These are phyloP conservation scores for Neurospora cerealis DNA, from an alignment of 495 filamentous ascomycete genomes.

Conservation along the genomic window DNA sequence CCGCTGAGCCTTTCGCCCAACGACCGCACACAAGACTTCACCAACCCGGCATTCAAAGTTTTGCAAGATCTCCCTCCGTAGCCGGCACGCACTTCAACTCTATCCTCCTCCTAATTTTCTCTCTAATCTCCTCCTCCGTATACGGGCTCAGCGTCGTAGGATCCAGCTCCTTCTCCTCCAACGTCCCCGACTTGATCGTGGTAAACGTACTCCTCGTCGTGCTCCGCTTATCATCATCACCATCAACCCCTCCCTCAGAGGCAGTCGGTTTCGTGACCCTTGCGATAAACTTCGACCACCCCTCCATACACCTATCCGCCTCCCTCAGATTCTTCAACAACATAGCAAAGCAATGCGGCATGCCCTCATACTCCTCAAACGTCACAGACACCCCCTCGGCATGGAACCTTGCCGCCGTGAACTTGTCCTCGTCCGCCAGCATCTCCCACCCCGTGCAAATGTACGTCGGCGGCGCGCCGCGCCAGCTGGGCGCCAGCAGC, in stretches of 20 bases:
- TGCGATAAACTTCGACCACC: conserved; percentile 49
- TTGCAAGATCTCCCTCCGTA: neutral
- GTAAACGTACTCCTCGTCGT: conserved; percentile 31
- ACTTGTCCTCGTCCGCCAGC: conserved; percentile 60
- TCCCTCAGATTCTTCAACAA: conserved; percentile 45
- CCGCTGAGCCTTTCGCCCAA: neutral
- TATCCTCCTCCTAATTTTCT: conserved; percentile 35
- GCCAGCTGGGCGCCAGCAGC: conserved; percentile 57
- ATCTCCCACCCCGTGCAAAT: conserved; percentile 71
- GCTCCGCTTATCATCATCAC: neutral
- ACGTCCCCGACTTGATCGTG: conserved; percentile 46
- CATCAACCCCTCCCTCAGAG: conserved; percentile 11
- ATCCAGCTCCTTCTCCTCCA: conserved; percentile 41
- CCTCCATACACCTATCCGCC: conserved; percentile 41
- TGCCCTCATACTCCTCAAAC: conserved; percentile 71
- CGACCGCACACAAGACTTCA: neutral
- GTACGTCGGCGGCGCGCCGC: conserved; percentile 57
- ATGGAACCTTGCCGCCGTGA: conserved; percentile 49
- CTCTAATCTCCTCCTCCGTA: conserved; percentile 46
- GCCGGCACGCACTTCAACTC: neutral
- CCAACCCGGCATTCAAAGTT: neutral
- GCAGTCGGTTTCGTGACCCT: conserved; percentile 23
- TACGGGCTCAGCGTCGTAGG: conserved; percentile 39
- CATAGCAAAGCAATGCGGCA: conserved; percentile 79
- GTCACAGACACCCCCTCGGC: conserved; percentile 53